phyloP scores from a whole-genome alignment of 2,329 filamentous ascomycete genomes.

The Alternaria angustiovoidea region DNA sequence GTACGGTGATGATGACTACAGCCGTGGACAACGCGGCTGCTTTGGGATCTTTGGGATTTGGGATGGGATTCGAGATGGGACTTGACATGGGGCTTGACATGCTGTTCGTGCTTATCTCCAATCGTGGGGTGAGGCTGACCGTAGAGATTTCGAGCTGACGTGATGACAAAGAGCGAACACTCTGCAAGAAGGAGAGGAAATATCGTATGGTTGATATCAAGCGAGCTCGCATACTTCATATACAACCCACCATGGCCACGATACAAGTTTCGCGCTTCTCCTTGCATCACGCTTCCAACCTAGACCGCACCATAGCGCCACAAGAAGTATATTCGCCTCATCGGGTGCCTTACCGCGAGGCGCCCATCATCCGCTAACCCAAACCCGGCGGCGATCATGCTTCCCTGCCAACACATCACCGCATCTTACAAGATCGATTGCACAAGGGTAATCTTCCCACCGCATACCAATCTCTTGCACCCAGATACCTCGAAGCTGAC shows the following conservation, averaged over 20 bases:
- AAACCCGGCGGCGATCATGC: conserved; percentile 3
- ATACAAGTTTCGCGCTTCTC: not conserved
- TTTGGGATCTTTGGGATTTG: conserved; percentile 25
- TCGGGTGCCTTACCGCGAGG: conserved; percentile 25
- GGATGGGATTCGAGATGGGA: conserved; percentile 8
- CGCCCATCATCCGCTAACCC: conserved; percentile 17
- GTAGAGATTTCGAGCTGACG: not conserved
- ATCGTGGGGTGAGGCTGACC: not conserved
- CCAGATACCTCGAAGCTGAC: not conserved
- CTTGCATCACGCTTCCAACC: not conserved
- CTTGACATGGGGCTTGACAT: conserved; percentile 12
- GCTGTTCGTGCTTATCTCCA: not conserved
- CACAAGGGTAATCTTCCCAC: not conserved
- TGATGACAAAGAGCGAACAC: not conserved
- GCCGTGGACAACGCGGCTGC: conserved; percentile 29
- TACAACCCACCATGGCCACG: not conserved
- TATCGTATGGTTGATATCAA: not conserved
- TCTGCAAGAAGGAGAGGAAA: not conserved
- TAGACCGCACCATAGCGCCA: conserved; percentile 12
- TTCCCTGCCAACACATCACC: conserved; percentile 10
- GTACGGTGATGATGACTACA: conserved; percentile 28
- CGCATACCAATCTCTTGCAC: not conserved
- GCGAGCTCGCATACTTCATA: not conserved
- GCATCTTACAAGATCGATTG: conserved; percentile 12
- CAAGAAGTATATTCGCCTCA: conserved; percentile 13